A percentile compares a stretch with the other conserved stretches of the same genome.
Evolutionary conservation across 2,329 filamentous ascomycete species (phyloP).

Genomic region (Pestalotiopsis fici): DNA sequence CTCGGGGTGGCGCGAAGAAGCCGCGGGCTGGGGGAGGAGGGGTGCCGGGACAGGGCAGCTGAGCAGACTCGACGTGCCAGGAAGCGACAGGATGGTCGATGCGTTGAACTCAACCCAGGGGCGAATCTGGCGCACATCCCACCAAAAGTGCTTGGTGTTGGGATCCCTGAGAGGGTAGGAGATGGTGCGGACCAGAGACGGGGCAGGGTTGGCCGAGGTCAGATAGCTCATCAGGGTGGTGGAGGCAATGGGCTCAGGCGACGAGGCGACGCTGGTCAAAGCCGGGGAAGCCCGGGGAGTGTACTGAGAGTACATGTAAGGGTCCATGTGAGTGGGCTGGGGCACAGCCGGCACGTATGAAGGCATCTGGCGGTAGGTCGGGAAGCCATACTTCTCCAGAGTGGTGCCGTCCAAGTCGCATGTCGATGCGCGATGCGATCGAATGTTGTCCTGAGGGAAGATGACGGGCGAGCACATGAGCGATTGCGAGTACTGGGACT

Average conservation of each 20-base stretch:
- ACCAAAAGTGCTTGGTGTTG: slow-evolving; percentile 87
- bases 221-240: slow-evolving; percentile 80
- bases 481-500: slow-evolving; percentile 40
- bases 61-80: slow-evolving; percentile 72
- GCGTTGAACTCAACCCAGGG: slow-evolving; percentile 82
- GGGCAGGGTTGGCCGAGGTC: slow-evolving; percentile 76
- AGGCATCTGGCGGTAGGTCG: slow-evolving; percentile 80
- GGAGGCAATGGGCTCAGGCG: slow-evolving; percentile 49
- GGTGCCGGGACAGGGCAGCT: slow-evolving; percentile 65
- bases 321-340: slow-evolving; percentile 36
- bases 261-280: slow-evolving; percentile 35
- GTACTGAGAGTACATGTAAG: slow-evolving; percentile 49
- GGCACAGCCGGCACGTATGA: slow-evolving; percentile 42
- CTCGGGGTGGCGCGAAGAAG: slow-evolving; percentile 69
- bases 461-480: slow-evolving; percentile 69
- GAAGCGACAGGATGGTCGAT: slow-evolving; percentile 69
- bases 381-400: slow-evolving; percentile 74
- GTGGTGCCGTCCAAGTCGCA: slow-evolving; percentile 68
- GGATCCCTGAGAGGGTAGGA: slow-evolving; percentile 68
- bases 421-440: slow-evolving; percentile 62
- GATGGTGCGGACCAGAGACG: slow-evolving; percentile 78
- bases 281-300: slow-evolving; percentile 42
- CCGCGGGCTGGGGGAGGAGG: slow-evolving; percentile 60
- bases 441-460: slow-evolving; percentile 50
- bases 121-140: slow-evolving; percentile 87